Conservation (phyloP, 768 basidiomycete species). For the Psilocybe cyanescens region DNA sequence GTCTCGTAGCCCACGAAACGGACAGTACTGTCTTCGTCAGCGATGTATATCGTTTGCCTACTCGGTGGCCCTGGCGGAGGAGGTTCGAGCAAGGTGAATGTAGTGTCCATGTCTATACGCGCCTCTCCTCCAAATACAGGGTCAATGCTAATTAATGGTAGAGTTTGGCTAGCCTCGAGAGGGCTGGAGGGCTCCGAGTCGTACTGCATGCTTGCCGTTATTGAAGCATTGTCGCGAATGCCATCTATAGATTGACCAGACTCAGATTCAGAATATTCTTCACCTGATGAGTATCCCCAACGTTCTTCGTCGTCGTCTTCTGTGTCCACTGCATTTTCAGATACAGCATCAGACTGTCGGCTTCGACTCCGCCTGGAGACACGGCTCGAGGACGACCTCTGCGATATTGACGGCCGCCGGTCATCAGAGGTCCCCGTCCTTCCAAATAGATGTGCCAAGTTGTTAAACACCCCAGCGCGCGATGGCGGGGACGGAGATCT, state of each 20-base stretch:
- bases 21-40: conserved; percentile 89
- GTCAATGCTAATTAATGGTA: conserved; percentile 75
- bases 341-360: conserved; percentile 58
- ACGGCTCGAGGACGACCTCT: conserved; percentile 55
- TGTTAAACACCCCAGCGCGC: conserved; percentile 59
- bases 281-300: conserved; percentile 94
- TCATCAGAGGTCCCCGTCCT: conserved; percentile 44
- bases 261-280: conserved; percentile 62
- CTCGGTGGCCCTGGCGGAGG: conserved; percentile 84
- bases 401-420: conserved; percentile 61
- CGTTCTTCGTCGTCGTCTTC: conserved; percentile 70
- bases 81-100: conserved; percentile 63
- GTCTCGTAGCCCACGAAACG: conserved; percentile 87
- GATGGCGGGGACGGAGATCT: conserved; percentile 40
- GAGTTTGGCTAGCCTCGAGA: conserved; percentile 41
- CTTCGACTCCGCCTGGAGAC: conserved; percentile 56
- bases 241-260: conserved; percentile 33
- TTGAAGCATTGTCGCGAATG: conserved; percentile 45
- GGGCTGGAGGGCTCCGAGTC: conserved; percentile 75
- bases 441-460: conserved; percentile 70
- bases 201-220: conserved; percentile 67
- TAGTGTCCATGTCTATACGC: conserved; percentile 79
- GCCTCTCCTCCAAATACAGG: conserved; percentile 85
- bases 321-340: conserved; percentile 58
- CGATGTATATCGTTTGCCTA: conserved; percentile 82